Conservation (phyloP, 2,329 filamentous ascomycete species). For the Ophiocordyceps camponoti-leonardi region DNA sequence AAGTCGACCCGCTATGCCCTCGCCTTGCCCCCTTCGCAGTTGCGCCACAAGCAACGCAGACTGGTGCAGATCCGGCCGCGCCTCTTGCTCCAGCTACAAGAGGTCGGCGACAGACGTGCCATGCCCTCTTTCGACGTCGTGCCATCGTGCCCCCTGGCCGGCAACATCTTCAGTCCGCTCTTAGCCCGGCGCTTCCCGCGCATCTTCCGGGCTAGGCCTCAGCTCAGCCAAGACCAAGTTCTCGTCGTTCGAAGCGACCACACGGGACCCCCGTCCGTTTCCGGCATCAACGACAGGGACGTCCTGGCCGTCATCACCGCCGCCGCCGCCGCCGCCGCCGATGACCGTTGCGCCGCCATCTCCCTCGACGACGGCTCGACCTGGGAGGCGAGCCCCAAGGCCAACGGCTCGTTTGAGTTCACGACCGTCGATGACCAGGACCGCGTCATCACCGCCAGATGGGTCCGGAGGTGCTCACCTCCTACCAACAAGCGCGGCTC, state of each 20-base stretch:
- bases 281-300: constrained; percentile 27
- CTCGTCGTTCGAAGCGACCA: constrained; percentile 55
- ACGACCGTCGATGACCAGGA: constrained; percentile 40
- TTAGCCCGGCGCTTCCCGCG: constrained; percentile 44
- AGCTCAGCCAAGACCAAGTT: constrained; percentile 51
- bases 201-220: constrained; percentile 44
- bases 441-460: constrained; percentile 43
- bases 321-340: constrained; percentile 30
- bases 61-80: constrained; percentile 51
- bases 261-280: constrained; percentile 29
- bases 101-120: constrained; percentile 43
- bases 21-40: constrained; percentile 46
- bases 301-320: constrained; percentile 55
- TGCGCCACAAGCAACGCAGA: constrained; percentile 43
- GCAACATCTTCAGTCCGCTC: constrained; percentile 37
- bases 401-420: constrained; percentile 50
- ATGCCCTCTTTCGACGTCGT: constrained; percentile 58
- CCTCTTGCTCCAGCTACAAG: constrained; percentile 55
- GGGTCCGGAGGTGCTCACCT: constrained; percentile 36
- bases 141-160: constrained; percentile 42
- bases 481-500: constrained; percentile 6
- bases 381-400: constrained; percentile 35
- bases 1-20: constrained; percentile 48
- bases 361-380: constrained; percentile 45
- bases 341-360: constrained; percentile 46